A percentile compares a stretch with the other conserved stretches of the same genome.
phyloP scores from a whole-genome alignment of 1,139 yeast species.

The Candida pseudoviswanathii region DNA sequence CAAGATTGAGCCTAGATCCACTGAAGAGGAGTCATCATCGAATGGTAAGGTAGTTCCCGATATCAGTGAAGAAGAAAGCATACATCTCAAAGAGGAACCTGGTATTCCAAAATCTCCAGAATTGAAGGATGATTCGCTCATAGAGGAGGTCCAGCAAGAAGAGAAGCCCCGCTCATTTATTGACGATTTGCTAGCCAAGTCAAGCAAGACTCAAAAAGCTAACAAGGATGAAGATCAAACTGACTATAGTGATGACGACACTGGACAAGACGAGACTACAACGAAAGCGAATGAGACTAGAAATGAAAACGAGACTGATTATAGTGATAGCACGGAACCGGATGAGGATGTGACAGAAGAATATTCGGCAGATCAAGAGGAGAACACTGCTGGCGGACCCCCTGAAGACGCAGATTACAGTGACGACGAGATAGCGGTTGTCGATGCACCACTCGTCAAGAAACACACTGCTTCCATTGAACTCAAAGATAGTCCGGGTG shows the following conservation, averaged over 20 bases:
- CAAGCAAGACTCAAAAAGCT: not conserved
- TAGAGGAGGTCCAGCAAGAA: conserved; percentile 2
- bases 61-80: not conserved
- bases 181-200: conserved; percentile 1
- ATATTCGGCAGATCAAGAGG: too few relatives aligned
- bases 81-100: not conserved
- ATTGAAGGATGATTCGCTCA: conserved; percentile 6
- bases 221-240: conserved; percentile 6
- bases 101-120: conserved; percentile 8
- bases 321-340: conserved; percentile 11
- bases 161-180: conserved; percentile 3
- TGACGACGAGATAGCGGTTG: not conserved
- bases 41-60: too few relatives aligned
- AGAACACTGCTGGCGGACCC: not conserved
- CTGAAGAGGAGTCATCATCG: conserved; percentile 4
- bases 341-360: not conserved
- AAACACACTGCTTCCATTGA: not conserved
- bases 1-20: conserved; percentile 5
- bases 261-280: too few relatives aligned
- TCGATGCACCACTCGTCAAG: not conserved
- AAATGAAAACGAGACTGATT: conserved; percentile 12
- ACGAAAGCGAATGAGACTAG: not conserved
- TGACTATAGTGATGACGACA: conserved; percentile 4
- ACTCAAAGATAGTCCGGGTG: not conserved
- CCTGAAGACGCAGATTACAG: not conserved